phyloP scores from a whole-genome alignment of 2,329 filamentous ascomycete species.

The Fusarium pininemorale region DNA sequence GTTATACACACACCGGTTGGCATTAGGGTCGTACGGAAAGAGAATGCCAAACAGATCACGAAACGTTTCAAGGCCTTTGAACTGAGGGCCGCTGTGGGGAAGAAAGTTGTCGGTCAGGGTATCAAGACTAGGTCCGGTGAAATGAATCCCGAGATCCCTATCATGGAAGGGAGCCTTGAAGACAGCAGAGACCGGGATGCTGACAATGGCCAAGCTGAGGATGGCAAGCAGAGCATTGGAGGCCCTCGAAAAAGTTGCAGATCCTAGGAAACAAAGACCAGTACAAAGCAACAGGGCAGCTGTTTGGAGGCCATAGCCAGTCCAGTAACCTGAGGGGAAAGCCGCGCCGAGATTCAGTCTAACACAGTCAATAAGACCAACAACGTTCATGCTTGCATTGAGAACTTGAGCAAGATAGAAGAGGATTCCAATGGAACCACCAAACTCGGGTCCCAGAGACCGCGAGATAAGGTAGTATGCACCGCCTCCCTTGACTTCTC shows the following conservation, averaged over 20 bases:
- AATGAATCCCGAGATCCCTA: conserved; percentile 70
- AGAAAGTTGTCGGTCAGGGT: conserved; percentile 80
- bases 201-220: conserved; percentile 77
- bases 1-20: neutral
- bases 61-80: conserved; percentile 73
- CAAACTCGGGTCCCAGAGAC: conserved; percentile 87
- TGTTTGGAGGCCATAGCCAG: conserved; percentile 79
- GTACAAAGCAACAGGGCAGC: conserved; percentile 77
- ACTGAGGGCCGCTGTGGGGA: conserved; percentile 72
- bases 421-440: conserved; percentile 85
- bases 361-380: conserved; percentile 85
- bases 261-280: conserved; percentile 79
- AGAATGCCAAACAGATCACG: conserved; percentile 87
- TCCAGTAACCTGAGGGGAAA: conserved; percentile 79
- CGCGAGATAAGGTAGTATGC: conserved; percentile 91
- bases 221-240: conserved; percentile 80
- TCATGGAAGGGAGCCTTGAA: conserved; percentile 74
- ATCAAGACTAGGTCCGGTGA: conserved; percentile 77
- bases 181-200: conserved; percentile 82
- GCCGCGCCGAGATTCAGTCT: conserved; percentile 75
- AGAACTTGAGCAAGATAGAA: conserved; percentile 92
- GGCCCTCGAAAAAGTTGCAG: conserved; percentile 80
- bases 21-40: conserved; percentile 64
- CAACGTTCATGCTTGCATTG: conserved; percentile 87
- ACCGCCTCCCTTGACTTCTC: conserved; percentile 86